phyloP scores from a whole-genome alignment of 208 protist genomes.

The Endotrypanum monterogeii region DNA sequence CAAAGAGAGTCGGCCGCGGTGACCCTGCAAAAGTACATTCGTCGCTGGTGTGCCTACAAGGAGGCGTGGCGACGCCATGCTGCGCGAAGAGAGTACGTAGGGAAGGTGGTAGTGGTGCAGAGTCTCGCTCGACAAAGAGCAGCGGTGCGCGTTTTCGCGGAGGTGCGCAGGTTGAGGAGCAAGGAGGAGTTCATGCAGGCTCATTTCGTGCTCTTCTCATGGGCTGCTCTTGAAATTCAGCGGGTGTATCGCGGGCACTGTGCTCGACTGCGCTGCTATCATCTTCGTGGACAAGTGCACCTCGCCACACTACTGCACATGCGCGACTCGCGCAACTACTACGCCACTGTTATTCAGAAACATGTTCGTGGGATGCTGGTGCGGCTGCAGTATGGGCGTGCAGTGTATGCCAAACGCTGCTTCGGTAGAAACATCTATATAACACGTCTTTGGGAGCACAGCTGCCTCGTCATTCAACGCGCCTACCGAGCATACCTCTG shows the following conservation, averaged over 20 bases:
- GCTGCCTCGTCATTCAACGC: constrained; percentile 62
- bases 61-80: constrained; percentile 35
- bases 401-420: constrained; percentile 52
- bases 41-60: constrained; percentile 62
- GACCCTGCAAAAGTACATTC: constrained; percentile 68
- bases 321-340: constrained; percentile 61
- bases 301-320: constrained; percentile 66
- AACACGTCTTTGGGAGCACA: constrained; percentile 38
- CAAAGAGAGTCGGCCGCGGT: constrained; percentile 43
- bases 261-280: constrained; percentile 41
- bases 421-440: constrained; percentile 77
- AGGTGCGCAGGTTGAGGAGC: constrained; percentile 12
- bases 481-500: constrained; percentile 49
- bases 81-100: constrained; percentile 33
- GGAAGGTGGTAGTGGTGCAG: constrained; percentile 45
- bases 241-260: constrained; percentile 68
- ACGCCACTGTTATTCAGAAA: constrained; percentile 81
- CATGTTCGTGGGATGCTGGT: constrained; percentile 66
- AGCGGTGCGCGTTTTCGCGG: constrained; percentile 24
- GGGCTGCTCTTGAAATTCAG: constrained; percentile 73
- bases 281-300: constrained; percentile 38
- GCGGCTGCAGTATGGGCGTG: constrained; percentile 47
- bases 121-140: constrained; percentile 44
- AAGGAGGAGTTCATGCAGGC: constrained; percentile 6
- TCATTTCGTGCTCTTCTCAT: constrained; percentile 30